phyloP scores from a whole-genome alignment of 768 basidiomycete genomes.

The Russula dissimulans region DNA sequence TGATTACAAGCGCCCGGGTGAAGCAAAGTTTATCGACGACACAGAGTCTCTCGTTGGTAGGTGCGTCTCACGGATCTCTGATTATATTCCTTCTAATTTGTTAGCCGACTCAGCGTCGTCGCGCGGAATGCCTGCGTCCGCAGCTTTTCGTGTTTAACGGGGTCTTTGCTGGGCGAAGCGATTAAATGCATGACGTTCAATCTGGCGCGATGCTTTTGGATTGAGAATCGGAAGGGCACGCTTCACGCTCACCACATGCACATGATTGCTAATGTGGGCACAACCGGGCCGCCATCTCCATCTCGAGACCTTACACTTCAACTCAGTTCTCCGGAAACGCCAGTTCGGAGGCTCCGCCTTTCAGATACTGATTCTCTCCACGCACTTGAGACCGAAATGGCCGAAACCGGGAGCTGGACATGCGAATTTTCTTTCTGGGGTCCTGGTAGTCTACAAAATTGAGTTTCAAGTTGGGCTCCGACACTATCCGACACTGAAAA shows the following conservation, averaged over 20 bases:
- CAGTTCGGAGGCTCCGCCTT: no score
- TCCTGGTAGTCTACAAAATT: no score
- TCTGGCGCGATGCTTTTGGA: constrained; percentile 76
- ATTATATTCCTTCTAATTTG: neutral
- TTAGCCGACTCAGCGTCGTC: constrained; percentile 44
- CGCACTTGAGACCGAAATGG: no score
- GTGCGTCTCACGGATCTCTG: constrained; percentile 30
- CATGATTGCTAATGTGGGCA: no score
- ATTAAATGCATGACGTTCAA: constrained; percentile 82
- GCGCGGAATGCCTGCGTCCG: constrained; percentile 78
- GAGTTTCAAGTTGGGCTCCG: no score
- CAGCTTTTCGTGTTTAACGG: constrained; percentile 78
- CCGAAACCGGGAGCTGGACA: no score
- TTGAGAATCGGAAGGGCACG: constrained; percentile 72
- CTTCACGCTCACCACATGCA: constrained; percentile 35
- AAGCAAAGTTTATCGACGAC: constrained; percentile 77
- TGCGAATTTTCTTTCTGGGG: no score
- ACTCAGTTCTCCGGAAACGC: no score
- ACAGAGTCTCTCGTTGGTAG: constrained; percentile 85
- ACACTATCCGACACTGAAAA: no score
- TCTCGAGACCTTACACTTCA: no score
- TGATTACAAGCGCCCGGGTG: constrained; percentile 63
- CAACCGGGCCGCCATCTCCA: no score
- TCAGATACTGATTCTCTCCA: no score
- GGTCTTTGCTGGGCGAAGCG: constrained; percentile 73